Base-by-base conservation (phyloP, 495 filamentous ascomycete genomes). In the Podospora pseudoanserina region DNA sequence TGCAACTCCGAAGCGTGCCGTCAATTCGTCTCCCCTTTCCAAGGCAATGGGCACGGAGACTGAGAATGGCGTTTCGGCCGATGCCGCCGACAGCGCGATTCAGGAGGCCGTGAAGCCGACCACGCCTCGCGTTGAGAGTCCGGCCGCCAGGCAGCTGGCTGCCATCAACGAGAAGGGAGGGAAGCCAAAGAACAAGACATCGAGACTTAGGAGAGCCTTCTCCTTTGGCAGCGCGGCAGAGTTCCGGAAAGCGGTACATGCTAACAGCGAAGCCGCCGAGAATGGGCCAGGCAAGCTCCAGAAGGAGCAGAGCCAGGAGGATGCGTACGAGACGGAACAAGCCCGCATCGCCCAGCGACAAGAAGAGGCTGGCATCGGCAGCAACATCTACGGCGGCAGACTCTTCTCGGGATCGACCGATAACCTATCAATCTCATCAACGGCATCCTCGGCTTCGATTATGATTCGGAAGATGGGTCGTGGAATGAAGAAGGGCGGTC, bases 381-480 rank as follows among this genome's bases (percentile, higher is more conserved):
- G 90, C 72, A 94, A 90, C 72, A 98, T 99, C 72, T 99, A 99
- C 79, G 92, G 94, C 30, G 93, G 95, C 70, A 88, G 89, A 69
- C 86, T 94, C 68, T 97, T 97, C 77, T 85, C 89, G 26, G 91
- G 93, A 27, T 99, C 95, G 32, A 98, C 93, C 7, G 95, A 99
- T 80, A 97, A 98, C 68, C 77, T 99, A 18, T 98, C 96, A 3
- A 93, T 99, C 65, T 97, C 94, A 4, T 98, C 96, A 15, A 98
- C 95, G 19, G 95, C 95, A 32, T 98, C 96, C 6, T 99, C 95
- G 23, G 95, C 95, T 27, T 98, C 96, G 49, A 90, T 99, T 70
- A 99, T 99, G 95, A 94, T 99, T 74, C 88, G 95, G 32, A 99
- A 99, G 83, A 98, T 99, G 96, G 96, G 95, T 72, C 91, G 92